Percentiles rank a stretch among this genome's conserved stretches.
phyloP scores from a whole-genome alignment of 2,329 filamentous ascomycete genomes.

The Hymenoscyphus fructigenus region DNA sequence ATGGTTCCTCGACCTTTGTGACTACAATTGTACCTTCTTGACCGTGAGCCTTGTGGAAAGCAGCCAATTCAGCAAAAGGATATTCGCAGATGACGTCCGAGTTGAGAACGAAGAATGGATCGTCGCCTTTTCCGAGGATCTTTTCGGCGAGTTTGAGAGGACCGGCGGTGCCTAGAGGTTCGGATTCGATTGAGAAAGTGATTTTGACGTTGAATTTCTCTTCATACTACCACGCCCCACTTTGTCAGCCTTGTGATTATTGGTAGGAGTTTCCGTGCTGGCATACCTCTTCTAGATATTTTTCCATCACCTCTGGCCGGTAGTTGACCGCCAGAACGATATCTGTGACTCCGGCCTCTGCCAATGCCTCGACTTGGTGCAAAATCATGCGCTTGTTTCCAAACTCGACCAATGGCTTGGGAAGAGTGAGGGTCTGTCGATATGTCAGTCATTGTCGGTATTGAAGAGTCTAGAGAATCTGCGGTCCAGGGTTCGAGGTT shows the following conservation, averaged over 20 bases:
- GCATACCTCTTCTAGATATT: slow-evolving; percentile 80
- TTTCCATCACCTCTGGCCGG: slow-evolving; percentile 96
- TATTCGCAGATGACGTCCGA: slow-evolving; percentile 98
- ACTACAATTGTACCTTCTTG: slow-evolving; percentile 97
- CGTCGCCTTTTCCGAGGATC: slow-evolving; percentile 88
- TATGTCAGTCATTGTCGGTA: slow-evolving; percentile 29
- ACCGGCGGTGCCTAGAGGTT: slow-evolving; percentile 92
- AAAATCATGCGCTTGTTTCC: slow-evolving; percentile 99
- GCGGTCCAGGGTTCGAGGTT: slow-evolving; percentile 20
- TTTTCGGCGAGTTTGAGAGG: slow-evolving; percentile 93
- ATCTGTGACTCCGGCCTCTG: slow-evolving; percentile 90
- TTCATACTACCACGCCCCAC: slow-evolving; percentile 64
- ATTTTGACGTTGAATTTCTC: slow-evolving; percentile 91
- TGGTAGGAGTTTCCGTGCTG: not conserved
- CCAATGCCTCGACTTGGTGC: slow-evolving; percentile 94
- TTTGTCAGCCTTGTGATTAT: not conserved
- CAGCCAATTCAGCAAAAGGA: slow-evolving; percentile 84
- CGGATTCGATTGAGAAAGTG: slow-evolving; percentile 93
- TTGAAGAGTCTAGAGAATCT: slow-evolving; percentile 26
- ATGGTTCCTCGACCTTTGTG: slow-evolving; percentile 98
- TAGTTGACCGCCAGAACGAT: slow-evolving; percentile 99
- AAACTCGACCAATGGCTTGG: slow-evolving; percentile 97
- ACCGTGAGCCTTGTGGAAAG: slow-evolving; percentile 90
- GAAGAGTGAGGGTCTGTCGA: slow-evolving; percentile 83
- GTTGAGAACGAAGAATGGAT: slow-evolving; percentile 97